Evolutionary conservation across 495 filamentous ascomycete genomes (phyloP).

Genomic region (Xylaria longipes): DNA sequence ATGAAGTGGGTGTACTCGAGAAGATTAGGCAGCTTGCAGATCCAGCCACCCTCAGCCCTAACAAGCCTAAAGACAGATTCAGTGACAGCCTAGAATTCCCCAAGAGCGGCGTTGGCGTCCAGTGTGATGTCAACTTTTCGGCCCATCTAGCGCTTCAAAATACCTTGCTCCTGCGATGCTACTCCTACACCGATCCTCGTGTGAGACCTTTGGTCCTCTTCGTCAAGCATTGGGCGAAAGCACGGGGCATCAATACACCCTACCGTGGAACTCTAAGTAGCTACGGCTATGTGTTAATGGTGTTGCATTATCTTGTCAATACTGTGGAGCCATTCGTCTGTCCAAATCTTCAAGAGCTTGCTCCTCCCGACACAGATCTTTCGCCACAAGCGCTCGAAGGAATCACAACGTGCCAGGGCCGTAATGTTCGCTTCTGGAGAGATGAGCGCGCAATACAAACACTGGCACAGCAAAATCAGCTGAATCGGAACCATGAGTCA

Average conservation of each 20-base stretch:
- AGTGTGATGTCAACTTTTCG: conserved; percentile 86
- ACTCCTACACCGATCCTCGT: conserved; percentile 73
- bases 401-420: conserved; percentile 57
- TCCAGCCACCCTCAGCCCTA: conserved; percentile 50
- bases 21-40: conserved; percentile 47
- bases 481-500: conserved; percentile 66
- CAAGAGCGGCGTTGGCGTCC: conserved; percentile 70
- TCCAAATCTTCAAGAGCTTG: conserved; percentile 73
- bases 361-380: conserved; percentile 49
- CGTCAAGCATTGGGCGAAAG: conserved; percentile 84
- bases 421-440: conserved; percentile 70
- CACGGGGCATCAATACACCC: conserved; percentile 78
- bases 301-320: conserved; percentile 88
- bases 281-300: conserved; percentile 91
- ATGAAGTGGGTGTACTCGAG: conserved; percentile 33
- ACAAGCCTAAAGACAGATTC: conserved; percentile 56
- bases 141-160: conserved; percentile 81
- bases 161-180: conserved; percentile 77
- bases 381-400: conserved; percentile 49
- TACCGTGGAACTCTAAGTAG: conserved; percentile 82
- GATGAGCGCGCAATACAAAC: conserved; percentile 66
- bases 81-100: conserved; percentile 72
- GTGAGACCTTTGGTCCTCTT: conserved; percentile 79
- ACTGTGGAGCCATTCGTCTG: conserved; percentile 77
- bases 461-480: conserved; percentile 54